phyloP scores from a whole-genome alignment of 2,329 filamentous ascomycete species.

The Talaromyces sp. region DNA sequence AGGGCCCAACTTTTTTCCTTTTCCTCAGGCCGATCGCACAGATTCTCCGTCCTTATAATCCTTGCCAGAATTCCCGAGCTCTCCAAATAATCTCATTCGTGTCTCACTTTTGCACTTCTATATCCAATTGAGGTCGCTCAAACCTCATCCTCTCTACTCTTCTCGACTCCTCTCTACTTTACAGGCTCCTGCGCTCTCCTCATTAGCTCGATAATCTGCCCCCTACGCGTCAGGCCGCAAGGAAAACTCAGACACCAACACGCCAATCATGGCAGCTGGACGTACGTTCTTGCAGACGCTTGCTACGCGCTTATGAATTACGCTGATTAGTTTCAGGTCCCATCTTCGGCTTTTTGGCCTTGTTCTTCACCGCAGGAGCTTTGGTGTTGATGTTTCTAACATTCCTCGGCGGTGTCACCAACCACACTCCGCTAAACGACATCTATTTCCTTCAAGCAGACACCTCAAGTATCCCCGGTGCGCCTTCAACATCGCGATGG shows the following conservation, averaged over 20 bases:
- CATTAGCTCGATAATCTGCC: not conserved
- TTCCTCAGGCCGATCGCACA: not conserved
- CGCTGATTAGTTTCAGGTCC: conserved; percentile 44
- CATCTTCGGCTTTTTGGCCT: conserved; percentile 53
- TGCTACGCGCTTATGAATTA: not conserved
- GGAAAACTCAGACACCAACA: not conserved
- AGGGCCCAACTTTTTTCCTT: not conserved
- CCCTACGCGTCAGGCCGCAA: not conserved
- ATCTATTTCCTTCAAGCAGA: conserved; percentile 84
- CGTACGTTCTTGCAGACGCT: not conserved
- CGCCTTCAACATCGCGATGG: conserved; percentile 71
- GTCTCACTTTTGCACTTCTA: not conserved
- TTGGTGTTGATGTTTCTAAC: conserved; percentile 64
- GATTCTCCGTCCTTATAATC: not conserved
- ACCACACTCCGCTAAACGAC: conserved; percentile 59
- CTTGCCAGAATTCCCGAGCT: not conserved
- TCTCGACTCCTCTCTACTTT: too few species aligned
- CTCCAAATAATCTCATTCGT: not conserved
- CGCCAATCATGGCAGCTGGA: conserved; percentile 17
- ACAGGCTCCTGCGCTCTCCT: not conserved
- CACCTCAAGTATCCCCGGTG: conserved; percentile 67
- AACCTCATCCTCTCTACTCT: not conserved
- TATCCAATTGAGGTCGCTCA: not conserved
- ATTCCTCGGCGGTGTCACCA: conserved; percentile 57
- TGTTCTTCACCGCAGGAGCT: conserved; percentile 60